These are phyloP conservation scores for Hymenochaete sp. DNA, from an alignment of 1,284 basidiomycete genomes.

Conservation along the genomic window DNA sequence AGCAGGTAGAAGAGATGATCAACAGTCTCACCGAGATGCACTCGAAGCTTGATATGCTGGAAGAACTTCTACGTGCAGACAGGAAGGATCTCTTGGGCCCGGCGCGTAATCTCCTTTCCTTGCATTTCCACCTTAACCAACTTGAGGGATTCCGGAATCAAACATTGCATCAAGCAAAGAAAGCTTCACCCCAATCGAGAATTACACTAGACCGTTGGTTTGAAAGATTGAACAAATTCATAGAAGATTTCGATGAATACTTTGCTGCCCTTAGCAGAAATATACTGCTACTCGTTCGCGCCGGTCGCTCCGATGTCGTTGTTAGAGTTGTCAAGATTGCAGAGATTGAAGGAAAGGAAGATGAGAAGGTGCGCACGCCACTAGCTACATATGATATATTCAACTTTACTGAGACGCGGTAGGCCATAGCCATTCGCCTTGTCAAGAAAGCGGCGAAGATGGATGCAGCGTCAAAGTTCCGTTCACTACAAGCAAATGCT, in stretches of 20 bases:
- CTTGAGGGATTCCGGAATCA: slow-evolving; percentile 92
- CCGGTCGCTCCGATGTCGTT: slow-evolving; percentile 75
- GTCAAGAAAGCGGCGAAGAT: slow-evolving; percentile 88
- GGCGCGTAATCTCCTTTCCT: slow-evolving; percentile 78
- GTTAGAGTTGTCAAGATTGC: slow-evolving; percentile 91
- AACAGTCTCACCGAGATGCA: slow-evolving; percentile 88
- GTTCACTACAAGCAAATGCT: slow-evolving; percentile 87
- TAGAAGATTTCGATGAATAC: slow-evolving; percentile 82
- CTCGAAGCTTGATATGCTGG: slow-evolving; percentile 70
- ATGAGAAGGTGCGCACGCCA: slow-evolving; percentile 70
- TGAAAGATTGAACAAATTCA: slow-evolving; percentile 77
- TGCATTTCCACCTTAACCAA: slow-evolving; percentile 86
- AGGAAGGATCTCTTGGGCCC: slow-evolving; percentile 70
- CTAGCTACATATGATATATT: not conserved
- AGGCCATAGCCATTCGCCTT: slow-evolving; percentile 88
- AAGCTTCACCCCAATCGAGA: slow-evolving; percentile 62
- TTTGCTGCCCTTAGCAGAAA: slow-evolving; percentile 72
- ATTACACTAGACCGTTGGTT: slow-evolving; percentile 74
- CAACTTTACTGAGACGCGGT: no score
- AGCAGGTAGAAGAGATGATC: slow-evolving; percentile 93
- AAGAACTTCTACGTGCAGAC: slow-evolving; percentile 72
- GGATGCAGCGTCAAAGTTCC: slow-evolving; percentile 85
- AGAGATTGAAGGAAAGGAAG: slow-evolving; percentile 87
- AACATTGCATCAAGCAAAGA: slow-evolving; percentile 87
- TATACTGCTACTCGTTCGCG: slow-evolving; percentile 73